Evolutionary conservation across 2,329 filamentous ascomycete species (phyloP), one percentile per base, ranked within the genome.

Genomic region (Trichoderma sp.): DNA sequence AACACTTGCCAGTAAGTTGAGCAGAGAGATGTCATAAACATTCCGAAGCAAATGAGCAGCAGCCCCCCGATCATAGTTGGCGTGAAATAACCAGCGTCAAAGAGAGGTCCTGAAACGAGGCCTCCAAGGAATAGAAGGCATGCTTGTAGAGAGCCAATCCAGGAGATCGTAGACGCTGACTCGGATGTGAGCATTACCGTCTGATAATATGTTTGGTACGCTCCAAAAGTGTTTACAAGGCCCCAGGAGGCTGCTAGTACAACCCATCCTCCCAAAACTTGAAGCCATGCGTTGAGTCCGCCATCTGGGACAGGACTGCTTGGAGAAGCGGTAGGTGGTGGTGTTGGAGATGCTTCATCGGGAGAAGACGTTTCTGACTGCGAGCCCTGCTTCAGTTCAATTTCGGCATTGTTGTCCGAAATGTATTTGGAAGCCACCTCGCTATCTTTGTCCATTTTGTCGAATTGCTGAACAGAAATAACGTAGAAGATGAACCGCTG

Each of bases 161-260:
- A 78, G 0, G 76, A 76, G 9, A 73, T 83, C 75, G 21, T 76
- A 57, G 71, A 76, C 64, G 76, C 87, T 8, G 64, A 66, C 64
- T 57, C 73, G 53, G 80, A 74, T 6, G 72, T 73, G 12, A 76
- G 67, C 47, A 26, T 63, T 77, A 15, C 80, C 81, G 47, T 79
- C 81, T 71, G 80, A 75, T 89, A 90, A 79, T 88, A 88, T 2
- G 84, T 84, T 74, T 90, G 86, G 74, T 86, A 90, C 1, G 86
- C 83, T 5, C 86, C 86, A 70, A 87, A 89, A 7, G 84, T 76
- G 69, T 77, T 81, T 47, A 81, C 70, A 6, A 83, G 75, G 1
- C 82, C 81, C 84, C 88, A 90, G 0, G 87, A 87, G 74, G 70
- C 21, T 58, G 56, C 56, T 18, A 60, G 21, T 34, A 71, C 2